Base-by-base conservation (phyloP, 352 stramenopile genomes). In the Aphanomyces euteiches region DNA sequence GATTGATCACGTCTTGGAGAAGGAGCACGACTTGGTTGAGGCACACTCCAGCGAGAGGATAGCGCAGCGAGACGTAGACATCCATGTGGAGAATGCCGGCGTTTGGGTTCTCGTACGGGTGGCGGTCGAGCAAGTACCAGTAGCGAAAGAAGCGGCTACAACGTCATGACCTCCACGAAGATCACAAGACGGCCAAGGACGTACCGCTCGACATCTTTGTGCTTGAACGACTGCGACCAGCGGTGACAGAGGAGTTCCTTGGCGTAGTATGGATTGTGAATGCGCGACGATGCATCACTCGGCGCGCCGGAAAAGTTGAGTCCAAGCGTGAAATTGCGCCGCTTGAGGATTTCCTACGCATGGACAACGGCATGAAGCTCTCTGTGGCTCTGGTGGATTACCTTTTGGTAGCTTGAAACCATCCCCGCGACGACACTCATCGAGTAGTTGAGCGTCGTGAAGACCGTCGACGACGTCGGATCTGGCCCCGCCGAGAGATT, bases 51-150 rank as follows among this genome's bases (percentile, higher is more conserved):
- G 53, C 53, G 28, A 90, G 78, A 15, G 83, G 80, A 21, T 89
- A 91, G 13, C 82, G 82, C 63, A 90, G 89, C 3, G 80, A 87
- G 19, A 76, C 75, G 72, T 90, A 93, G 8, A 93, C 83, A 41
- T 79, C 80, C 47, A 76, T 65, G 65, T 93, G 85, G 48, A 93
- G 75, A 39, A 79, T 85, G n/a, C 83, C 85, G 21, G 83, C 87
- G 74, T 91, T 91, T 3, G 85, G 83, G 73, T 93, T 90, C 64
- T 93, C 83, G 59, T 90, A 93, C 66, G 85, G 85, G 67, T 88
- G 90, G 58, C 83, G 78, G 66, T 93, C 85, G 43, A 93, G 88
- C 21, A 93, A 78, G 73, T 93, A 93, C 85, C 85, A 93, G 73
- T 91, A 90, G 6, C 82, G 78, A 74, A 89, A 90, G 73, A 92